phyloP scores from a whole-genome alignment of 1,284 basidiomycete genomes.

The Cutaneotrichosporon cyanovorans region DNA sequence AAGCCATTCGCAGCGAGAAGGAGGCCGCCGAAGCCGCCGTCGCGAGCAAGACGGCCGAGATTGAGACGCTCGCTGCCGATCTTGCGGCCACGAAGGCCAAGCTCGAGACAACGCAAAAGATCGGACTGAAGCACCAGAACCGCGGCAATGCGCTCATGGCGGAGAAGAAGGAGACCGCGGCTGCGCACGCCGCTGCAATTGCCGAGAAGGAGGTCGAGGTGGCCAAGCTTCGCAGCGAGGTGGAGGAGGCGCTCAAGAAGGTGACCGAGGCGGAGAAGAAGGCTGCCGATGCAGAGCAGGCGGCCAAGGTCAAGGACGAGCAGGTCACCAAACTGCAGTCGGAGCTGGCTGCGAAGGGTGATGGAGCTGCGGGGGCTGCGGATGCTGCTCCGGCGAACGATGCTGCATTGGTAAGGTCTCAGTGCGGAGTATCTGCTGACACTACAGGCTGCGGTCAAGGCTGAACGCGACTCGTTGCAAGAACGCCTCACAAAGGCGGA shows the following conservation, averaged over 20 bases:
- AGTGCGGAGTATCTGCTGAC: background rate
- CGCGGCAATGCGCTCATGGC: slow-evolving; percentile 20
- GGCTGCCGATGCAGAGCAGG: slow-evolving; percentile 20
- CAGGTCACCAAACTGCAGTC: slow-evolving; percentile 29
- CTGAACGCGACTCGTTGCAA: slow-evolving; percentile 31
- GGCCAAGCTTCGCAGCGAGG: slow-evolving; percentile 19
- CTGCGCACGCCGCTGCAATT: background rate
- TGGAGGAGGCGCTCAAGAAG: slow-evolving; percentile 25
- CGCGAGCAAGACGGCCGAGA: slow-evolving; percentile 20
- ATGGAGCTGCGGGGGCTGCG: slow-evolving; percentile 1
- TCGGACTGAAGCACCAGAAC: slow-evolving; percentile 37
- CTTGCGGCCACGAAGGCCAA: slow-evolving; percentile 23
- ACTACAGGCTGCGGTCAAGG: slow-evolving; percentile 15
- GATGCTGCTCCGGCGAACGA: slow-evolving; percentile 6
- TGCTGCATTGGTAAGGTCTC: slow-evolving; percentile 19
- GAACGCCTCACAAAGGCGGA: slow-evolving; percentile 28
- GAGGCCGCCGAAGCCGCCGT: slow-evolving; percentile 30
- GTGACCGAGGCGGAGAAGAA: slow-evolving; percentile 30
- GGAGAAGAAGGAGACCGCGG: background rate
- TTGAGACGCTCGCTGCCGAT: slow-evolving; percentile 22
- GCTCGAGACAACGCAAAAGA: slow-evolving; percentile 24
- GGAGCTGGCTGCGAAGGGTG: slow-evolving; percentile 24
- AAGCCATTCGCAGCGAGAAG: slow-evolving; percentile 29
- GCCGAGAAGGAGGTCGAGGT: slow-evolving; percentile 25
- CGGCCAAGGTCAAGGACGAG: slow-evolving; percentile 22